Evolutionary conservation across 306 rosid genomes (phyloP).

Genomic region (Rosa multiflora): DNA sequence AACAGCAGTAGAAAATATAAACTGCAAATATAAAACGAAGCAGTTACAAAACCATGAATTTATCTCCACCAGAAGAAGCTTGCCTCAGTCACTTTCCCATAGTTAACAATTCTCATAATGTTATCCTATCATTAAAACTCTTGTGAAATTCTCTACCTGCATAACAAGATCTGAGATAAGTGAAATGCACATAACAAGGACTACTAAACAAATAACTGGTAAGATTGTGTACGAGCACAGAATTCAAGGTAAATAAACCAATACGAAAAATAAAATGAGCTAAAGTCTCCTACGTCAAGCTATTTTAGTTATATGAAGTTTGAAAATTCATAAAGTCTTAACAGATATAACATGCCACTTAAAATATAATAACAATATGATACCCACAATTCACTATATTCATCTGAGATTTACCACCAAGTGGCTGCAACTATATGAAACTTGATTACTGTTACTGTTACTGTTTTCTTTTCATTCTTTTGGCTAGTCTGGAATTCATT

Average conservation of each 20-base stretch:
- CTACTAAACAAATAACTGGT: not conserved
- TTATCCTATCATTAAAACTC: not conserved
- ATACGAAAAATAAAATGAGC: not conserved
- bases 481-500: not conserved
- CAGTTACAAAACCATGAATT: not conserved
- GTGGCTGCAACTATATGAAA: not conserved
- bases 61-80: slow-evolving; percentile 5
- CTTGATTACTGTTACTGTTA: not conserved
- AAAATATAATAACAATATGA: not conserved
- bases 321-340: not conserved
- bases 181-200: not conserved
- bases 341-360: not conserved
- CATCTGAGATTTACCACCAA: not conserved
- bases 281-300: not conserved
- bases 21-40: slow-evolving; percentile 37
- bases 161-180: not conserved
- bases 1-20: slow-evolving; percentile 70
- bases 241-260: not conserved
- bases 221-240: not conserved
- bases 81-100: not conserved
- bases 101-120: not conserved
- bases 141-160: not conserved
- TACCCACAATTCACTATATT: not conserved
- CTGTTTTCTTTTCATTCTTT: not conserved
- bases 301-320: not conserved